A percentile compares a stretch with the other conserved stretches of the same genome.
These are phyloP conservation scores for Parathielavia hyrcaniae DNA, from an alignment of 495 filamentous ascomycete genomes.

Conservation along the genomic window DNA sequence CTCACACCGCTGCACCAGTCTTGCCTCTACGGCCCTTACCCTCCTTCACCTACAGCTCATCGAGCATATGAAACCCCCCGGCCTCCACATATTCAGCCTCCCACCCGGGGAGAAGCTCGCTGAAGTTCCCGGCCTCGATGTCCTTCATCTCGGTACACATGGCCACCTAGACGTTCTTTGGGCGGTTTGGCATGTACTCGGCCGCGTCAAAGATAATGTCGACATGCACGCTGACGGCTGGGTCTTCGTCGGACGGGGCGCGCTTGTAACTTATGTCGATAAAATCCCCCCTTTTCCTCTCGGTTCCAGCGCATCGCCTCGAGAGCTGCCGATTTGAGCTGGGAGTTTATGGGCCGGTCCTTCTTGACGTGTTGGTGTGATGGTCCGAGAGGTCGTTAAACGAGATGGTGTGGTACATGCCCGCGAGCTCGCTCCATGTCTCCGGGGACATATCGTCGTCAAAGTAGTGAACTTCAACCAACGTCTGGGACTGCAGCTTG, in stretches of 20 bases:
- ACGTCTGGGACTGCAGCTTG: conserved; percentile 19
- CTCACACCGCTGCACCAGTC: too few species aligned
- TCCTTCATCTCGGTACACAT: conserved; percentile 8
- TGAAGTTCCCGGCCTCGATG: neutral
- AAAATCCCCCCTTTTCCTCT: conserved; percentile 4
- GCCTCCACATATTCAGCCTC: neutral
- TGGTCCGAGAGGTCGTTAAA: conserved; percentile 29
- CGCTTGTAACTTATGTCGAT: conserved; percentile 11
- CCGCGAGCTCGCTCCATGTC: conserved; percentile 9
- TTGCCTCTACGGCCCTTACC: neutral
- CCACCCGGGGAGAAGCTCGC: conserved; percentile 7
- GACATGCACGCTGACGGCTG: neutral
- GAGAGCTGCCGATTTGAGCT: conserved; percentile 19
- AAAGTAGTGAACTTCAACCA: conserved; percentile 31
- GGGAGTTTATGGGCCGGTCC: conserved; percentile 24
- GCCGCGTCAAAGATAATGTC: conserved; percentile 3
- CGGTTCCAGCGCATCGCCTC: conserved; percentile 8
- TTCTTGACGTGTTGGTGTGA: conserved; percentile 20
- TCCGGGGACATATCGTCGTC: conserved; percentile 23
- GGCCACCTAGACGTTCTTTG: neutral
- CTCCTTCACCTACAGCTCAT: neutral
- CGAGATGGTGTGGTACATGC: conserved; percentile 18
- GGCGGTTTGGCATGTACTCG: conserved; percentile 3
- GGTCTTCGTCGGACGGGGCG: conserved; percentile 2
- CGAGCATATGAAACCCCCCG: neutral